Evolutionary conservation across 2,329 filamentous ascomycete species (phyloP), one percentile per base, ranked within the genome.

Genomic region (Gaeumannomyces tritici): DNA sequence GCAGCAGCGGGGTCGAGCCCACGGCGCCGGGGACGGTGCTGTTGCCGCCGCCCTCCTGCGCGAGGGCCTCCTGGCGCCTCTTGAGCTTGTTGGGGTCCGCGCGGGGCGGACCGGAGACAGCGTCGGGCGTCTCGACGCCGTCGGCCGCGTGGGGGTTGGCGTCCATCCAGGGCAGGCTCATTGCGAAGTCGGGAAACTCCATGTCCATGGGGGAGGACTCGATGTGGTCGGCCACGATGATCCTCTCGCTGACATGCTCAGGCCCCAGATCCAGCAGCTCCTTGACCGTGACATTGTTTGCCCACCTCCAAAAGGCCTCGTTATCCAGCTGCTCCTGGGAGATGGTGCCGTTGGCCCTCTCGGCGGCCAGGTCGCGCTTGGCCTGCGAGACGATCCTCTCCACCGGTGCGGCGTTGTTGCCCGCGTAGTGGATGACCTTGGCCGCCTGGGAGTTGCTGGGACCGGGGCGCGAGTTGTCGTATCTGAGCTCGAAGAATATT

Each of bases 21-120:
- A 33, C 8, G 8, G 31, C 31, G 31, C 31, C 8, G 8, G 8
- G 5, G 7, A 33, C 8, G 8, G 5, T 33, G 61, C 27, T 61
- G 21, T 54, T 55, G n/a, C 61, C 62, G 11, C 62, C 62, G 13
- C 58, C 59, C 18, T 61, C 35, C 58, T 61, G 59, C 7, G 62
- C 61, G 6, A 59, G 59, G 28, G 54, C 61, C 7, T 35, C 55
- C 26, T 61, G 21, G 11, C 11, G 18, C 8, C 59, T 31, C 24
- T 59, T 57, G 27, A 31, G 47, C 6, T 59, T 61, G n/a, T 59
- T 28, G 18, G 33, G 54, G 59, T 63, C 61, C 31, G 4, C 54
- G 2, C 59, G 59, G 3, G 59, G 51, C 15, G 59, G 62, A 26
- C 61, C 61, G 18, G 61, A 63, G 9, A 63, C 62, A 24, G 61